phyloP scores from a whole-genome alignment of 106 monocot genomes.

The Dioscorea dumetorum region DNA sequence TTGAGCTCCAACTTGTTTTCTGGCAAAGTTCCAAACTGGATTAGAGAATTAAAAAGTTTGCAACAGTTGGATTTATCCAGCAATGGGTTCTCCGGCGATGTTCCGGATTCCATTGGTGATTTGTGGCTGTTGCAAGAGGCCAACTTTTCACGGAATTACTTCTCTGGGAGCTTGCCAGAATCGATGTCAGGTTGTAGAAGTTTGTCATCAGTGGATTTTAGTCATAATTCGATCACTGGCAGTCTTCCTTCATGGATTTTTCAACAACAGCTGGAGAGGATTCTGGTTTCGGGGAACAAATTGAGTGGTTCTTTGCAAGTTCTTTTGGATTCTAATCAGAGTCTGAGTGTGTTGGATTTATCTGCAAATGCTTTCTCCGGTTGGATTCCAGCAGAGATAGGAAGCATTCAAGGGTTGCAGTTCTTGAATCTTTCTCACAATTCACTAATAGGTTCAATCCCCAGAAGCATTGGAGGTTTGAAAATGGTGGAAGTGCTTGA shows the following conservation, averaged over 20 bases:
- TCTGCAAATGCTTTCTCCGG: constrained; percentile 64
- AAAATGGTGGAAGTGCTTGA: constrained; percentile 45
- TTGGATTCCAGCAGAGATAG: constrained; percentile 40
- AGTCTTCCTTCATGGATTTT: constrained; percentile 72
- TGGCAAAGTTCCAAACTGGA: constrained; percentile 49
- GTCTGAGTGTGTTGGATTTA: constrained; percentile 47
- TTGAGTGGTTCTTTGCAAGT: constrained; percentile 41
- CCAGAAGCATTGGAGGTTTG: constrained; percentile 36
- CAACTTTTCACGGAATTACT: constrained; percentile 51
- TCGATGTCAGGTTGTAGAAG: constrained; percentile 38
- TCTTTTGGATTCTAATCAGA: constrained; percentile 11
- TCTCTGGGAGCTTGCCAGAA: constrained; percentile 67
- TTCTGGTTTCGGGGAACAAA: constrained; percentile 57
- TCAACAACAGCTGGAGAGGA: constrained; percentile 34
- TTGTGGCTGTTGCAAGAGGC: constrained; percentile 40
- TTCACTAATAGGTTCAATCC: constrained; percentile 43
- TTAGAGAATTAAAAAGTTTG: constrained; percentile 39
- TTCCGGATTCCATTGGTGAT: constrained; percentile 58
- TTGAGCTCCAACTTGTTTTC: constrained; percentile 49
- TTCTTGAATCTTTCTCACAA: constrained; percentile 59
- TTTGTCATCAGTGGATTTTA: constrained; percentile 53
- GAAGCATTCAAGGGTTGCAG: constrained; percentile 28
- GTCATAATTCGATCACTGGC: constrained; percentile 56
- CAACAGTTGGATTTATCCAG: constrained; percentile 41
- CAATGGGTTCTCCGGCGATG: constrained; percentile 47